Conservation (phyloP, 1,139 yeast genomes). For the Entelexis sorbosivorans region DNA sequence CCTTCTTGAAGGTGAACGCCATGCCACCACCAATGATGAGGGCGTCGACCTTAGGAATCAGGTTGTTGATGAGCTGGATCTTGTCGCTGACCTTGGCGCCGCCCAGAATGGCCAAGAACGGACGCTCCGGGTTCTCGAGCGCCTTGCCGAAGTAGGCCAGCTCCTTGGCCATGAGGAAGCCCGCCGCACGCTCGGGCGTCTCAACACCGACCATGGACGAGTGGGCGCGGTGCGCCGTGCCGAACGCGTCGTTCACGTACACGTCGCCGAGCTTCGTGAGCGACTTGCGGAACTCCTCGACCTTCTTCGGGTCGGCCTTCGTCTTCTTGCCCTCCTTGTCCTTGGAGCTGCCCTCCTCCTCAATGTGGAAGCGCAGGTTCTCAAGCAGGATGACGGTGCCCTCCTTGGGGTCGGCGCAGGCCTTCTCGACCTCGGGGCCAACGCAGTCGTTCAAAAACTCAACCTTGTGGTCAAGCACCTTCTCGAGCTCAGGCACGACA, state of each 20-base stretch:
- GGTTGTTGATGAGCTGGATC: conserved; percentile 93
- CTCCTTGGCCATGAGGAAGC: conserved; percentile 95
- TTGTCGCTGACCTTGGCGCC: conserved; percentile 98
- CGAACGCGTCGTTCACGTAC: conserved; percentile 93
- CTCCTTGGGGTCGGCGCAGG: conserved; percentile 54
- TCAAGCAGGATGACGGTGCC: conserved; percentile 78
- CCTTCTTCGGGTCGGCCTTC: conserved; percentile 77
- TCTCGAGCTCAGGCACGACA: conserved; percentile 73
- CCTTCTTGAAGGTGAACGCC: conserved; percentile 97
- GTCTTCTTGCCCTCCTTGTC: conserved; percentile 80
- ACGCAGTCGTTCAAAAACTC: conserved; percentile 78
- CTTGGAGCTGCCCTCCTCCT: conserved; percentile 92
- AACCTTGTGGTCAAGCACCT: conserved; percentile 59
- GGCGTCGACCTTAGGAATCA: conserved; percentile 84
- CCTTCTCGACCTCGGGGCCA: conserved; percentile 71
- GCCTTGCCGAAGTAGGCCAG: conserved; percentile 94
- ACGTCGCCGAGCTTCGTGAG: conserved; percentile 88
- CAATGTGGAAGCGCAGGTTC: conserved; percentile 92
- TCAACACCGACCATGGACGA: conserved; percentile 96
- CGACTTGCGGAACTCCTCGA: conserved; percentile 72
- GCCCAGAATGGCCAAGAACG: conserved; percentile 93
- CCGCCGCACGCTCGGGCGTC: conserved; percentile 88
- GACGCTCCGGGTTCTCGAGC: conserved; percentile 90
- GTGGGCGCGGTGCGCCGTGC: conserved; percentile 99
- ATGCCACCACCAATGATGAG: conserved; percentile 97